A percentile compares a stretch with the other conserved stretches of the same genome.
These are phyloP conservation scores for Saprolegnia diclina DNA, from an alignment of 352 stramenopile species.

Conservation along the genomic window DNA sequence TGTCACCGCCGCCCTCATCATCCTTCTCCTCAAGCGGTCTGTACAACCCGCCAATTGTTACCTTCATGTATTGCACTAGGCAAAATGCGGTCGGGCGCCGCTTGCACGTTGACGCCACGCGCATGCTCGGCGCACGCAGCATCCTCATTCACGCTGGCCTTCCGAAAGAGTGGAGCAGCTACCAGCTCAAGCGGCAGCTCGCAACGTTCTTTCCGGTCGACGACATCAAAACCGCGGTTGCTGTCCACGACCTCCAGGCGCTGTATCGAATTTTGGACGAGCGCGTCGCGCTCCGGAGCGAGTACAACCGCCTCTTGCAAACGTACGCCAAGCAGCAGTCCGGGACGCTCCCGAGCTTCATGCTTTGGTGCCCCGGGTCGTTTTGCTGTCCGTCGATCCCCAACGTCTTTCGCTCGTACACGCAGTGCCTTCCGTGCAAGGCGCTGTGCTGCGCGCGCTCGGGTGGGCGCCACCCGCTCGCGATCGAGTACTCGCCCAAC, in stretches of 20 bases:
- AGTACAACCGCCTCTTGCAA: slow-evolving; percentile 49
- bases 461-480: background rate
- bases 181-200: slow-evolving; percentile 39
- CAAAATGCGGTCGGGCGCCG: slow-evolving; percentile 29
- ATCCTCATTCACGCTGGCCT: slow-evolving; percentile 63
- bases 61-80: background rate
- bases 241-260: slow-evolving; percentile 53
- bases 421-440: slow-evolving; percentile 53
- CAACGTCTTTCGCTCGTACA: slow-evolving; percentile 41
- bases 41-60: background rate
- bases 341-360: slow-evolving; percentile 57
- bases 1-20: slow-evolving; percentile 45
- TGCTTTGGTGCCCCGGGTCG: slow-evolving; percentile 62
- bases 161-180: slow-evolving; percentile 42
- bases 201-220: slow-evolving; percentile 36
- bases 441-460: slow-evolving; percentile 14
- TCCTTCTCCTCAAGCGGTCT: slow-evolving; percentile 40
- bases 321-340: slow-evolving; percentile 40
- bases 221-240: slow-evolving; percentile 52
- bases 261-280: slow-evolving; percentile 56
- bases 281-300: slow-evolving; percentile 38
- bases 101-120: slow-evolving; percentile 52
- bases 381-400: slow-evolving; percentile 41
- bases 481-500: slow-evolving; percentile 23
- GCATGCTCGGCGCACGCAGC: slow-evolving; percentile 60